Percentiles rank a stretch among this genome's conserved stretches.
These are phyloP conservation scores for Fusarium fracticaudum DNA, from an alignment of 2,329 filamentous ascomycete genomes.

Conservation along the genomic window DNA sequence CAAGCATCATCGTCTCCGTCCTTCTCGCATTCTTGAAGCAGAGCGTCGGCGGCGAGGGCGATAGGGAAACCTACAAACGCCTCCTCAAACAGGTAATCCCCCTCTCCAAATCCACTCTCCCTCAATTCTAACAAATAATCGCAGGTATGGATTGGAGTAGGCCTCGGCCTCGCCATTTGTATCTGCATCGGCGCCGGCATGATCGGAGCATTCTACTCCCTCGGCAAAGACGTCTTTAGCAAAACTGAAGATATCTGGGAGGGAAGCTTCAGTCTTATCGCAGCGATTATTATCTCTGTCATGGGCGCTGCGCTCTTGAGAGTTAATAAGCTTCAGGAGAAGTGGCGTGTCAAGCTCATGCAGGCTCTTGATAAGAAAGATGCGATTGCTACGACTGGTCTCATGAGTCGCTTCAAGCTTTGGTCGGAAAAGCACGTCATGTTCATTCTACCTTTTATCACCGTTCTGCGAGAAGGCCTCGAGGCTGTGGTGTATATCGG, in stretches of 20 bases:
- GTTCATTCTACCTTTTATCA: background rate
- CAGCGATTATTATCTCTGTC: accelerated
- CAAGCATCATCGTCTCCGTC: background rate
- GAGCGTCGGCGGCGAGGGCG: background rate
- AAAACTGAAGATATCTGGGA: background rate
- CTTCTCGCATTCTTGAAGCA: background rate
- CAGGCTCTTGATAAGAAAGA: background rate
- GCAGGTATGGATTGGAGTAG: background rate
- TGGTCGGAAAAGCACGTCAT: background rate
- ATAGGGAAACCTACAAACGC: background rate
- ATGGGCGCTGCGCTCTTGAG: background rate
- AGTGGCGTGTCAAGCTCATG: background rate
- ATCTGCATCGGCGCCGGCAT: background rate
- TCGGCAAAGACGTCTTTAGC: background rate
- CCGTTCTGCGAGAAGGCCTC: background rate
- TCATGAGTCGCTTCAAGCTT: background rate
- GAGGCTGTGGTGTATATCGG: background rate
- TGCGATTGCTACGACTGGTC: background rate
- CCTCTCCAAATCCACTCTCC: accelerated
- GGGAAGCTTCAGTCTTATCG: background rate
- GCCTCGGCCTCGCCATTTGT: background rate
- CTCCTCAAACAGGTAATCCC: background rate
- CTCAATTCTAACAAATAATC: background rate
- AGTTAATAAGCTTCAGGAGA: background rate
- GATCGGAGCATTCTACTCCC: background rate